Evolutionary conservation across 1,284 basidiomycete genomes (phyloP), one percentile per base, ranked within the genome.

Genomic region (Coniophora puteana): DNA sequence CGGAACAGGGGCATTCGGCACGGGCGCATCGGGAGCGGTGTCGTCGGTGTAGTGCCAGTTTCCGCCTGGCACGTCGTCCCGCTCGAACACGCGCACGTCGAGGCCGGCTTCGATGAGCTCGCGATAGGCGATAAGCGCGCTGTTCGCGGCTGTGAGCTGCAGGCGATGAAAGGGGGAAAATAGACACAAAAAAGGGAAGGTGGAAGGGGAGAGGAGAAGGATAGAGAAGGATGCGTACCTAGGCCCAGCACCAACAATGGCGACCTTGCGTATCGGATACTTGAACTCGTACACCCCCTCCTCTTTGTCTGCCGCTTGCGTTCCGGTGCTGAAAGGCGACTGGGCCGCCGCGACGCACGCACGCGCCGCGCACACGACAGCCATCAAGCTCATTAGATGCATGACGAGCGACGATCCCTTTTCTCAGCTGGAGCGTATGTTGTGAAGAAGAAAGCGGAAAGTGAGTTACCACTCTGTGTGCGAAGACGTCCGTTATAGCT

Each of bases 31-130:
- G 5, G 61, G 36, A 1, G 68, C 57, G 4, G 49, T 51, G 35
- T 68, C 62, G 4, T 71, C 65, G 4, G 60, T 61, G 41, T 68
- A 74, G 45, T 68, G 68, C 72, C 72, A 74, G 32, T 70, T 68
- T 5, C 72, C 72, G 4, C 71, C 70, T 0, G 69, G 63, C 1
- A 53, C 40, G 16, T 53, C 40, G 43, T 76, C 71, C 17, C 71
- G 62, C 47, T 75, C 71, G 40, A 68, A 74, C 5, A 72, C 43
- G 14, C 61, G 61, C 18, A 72, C 70, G 4, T 65, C 52, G 36
- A 67, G 65, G 1, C 67, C 68, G 6, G 57, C 58, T 28, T 53
- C 46, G 12, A 46, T 45, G 26, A 69, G 49, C 45, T 66, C 64
- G 3, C 65, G 62, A 39, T 67, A 65, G n/a, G 58, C 52, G 8